phyloP scores from a whole-genome alignment of 495 filamentous ascomycete genomes.

The Tuber indicum region DNA sequence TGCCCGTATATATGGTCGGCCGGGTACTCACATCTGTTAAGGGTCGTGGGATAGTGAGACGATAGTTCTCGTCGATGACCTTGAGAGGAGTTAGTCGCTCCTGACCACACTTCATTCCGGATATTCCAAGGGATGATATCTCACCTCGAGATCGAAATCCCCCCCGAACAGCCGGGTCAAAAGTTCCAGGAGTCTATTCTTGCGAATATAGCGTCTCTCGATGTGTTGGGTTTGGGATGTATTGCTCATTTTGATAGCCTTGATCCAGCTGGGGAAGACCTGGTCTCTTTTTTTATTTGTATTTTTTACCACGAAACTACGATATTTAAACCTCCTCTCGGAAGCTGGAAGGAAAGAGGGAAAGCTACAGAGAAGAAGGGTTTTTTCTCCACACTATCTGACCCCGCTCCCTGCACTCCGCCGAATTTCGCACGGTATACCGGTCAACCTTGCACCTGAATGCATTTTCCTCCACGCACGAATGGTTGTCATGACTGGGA shows the following conservation, averaged over 20 bases:
- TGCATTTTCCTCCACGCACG: not conserved
- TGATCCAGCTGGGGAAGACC: not conserved
- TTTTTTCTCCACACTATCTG: not conserved
- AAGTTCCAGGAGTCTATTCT: not conserved
- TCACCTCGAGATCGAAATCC: not conserved
- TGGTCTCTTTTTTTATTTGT: not conserved
- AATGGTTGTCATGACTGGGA: not conserved
- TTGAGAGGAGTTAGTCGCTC: not conserved
- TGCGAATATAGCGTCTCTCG: not conserved
- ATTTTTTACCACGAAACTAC: not conserved
- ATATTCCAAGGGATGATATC: not conserved
- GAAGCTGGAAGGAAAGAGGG: not conserved
- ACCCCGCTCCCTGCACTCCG: constrained; percentile 1
- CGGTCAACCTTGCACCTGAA: not conserved
- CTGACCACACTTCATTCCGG: not conserved
- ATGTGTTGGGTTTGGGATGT: not conserved
- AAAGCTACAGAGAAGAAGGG: not conserved
- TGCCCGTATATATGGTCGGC: not conserved
- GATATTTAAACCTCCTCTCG: not conserved
- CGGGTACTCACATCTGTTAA: not conserved
- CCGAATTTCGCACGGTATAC: not conserved
- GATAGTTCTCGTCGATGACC: not conserved
- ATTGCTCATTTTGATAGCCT: not conserved
- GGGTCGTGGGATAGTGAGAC: not conserved
- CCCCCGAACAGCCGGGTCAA: not conserved